Evolutionary conservation across 2,329 filamentous ascomycete genomes (phyloP), one percentile per base, ranked within the genome.

Genomic region (Cercospora canescens): DNA sequence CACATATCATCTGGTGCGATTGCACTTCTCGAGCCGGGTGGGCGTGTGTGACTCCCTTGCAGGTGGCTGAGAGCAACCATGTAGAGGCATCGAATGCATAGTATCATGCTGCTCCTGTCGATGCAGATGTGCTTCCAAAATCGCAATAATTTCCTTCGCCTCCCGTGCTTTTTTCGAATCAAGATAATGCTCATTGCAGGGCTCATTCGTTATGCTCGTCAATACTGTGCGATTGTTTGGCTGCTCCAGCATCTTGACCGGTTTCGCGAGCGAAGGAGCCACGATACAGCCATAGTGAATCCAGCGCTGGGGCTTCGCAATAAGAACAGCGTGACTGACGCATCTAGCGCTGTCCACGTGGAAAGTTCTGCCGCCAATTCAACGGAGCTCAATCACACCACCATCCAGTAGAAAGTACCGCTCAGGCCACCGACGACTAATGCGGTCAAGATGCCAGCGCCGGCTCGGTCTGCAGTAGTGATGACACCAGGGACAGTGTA

Each of bases 401-500:
- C 59, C 70, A 71, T 71, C 70, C 70, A 71, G 65, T 63, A 70
- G 16, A 67, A 67, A 28, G 65, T 64, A 16, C 70, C 68, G 16
- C 67, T 32, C n/a, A 71, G 41, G 28, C 67, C 67, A 35, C 70
- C 58, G 59, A 65, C 59, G 55, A 68, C 69, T 41, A 67, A 55
- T 30, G 63, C 65, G 16, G 70, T 72, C 24, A 72, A 24, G 30
- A 71, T 65, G 28, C 69, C 66, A 3, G 70, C 64, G 35, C 69
- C 69, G 18, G 67, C 68, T 12, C 67, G 61, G 59, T 71, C 62
- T 32, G 64, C 56, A 59, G 74, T 69, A 32, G 73, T 62, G 48
- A 75, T 68, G 57, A 67, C 28, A 66, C 57, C 58, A 55, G 74
- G 74, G 37, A 69, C 73, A 26, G 65, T 69, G 60, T 64, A 65